Conservation (phyloP, 1,139 yeast species). For the Hyphopichia pseudoburtonii region DNA sequence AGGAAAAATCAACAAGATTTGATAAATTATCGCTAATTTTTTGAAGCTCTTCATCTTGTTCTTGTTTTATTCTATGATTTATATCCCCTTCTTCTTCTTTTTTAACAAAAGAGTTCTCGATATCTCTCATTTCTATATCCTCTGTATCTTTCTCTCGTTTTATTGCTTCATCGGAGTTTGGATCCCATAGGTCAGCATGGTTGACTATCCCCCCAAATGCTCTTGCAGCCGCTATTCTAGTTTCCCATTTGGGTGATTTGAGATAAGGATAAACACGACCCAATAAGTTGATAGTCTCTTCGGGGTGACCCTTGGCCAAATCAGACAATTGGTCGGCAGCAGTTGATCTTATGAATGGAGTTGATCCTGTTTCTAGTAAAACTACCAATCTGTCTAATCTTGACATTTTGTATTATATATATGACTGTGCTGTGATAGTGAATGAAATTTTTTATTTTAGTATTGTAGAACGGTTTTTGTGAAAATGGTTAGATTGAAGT, state of each 20-base stretch:
- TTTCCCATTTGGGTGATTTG: slow-evolving; percentile 88
- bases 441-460: too few relatives aligned
- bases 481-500: too few relatives aligned
- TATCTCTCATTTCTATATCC: slow-evolving; percentile 12
- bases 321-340: slow-evolving; percentile 98
- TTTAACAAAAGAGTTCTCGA: slow-evolving; percentile 14
- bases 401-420: slow-evolving; percentile 41
- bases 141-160: slow-evolving; percentile 20
- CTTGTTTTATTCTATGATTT: slow-evolving; percentile 32
- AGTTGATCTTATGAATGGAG: slow-evolving; percentile 88
- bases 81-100: slow-evolving; percentile 21
- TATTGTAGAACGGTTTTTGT: too few relatives aligned
- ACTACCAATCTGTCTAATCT: slow-evolving; percentile 72
- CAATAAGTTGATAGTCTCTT: slow-evolving; percentile 77
- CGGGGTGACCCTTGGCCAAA: slow-evolving; percentile 91
- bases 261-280: slow-evolving; percentile 91
- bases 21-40: slow-evolving; percentile 48
- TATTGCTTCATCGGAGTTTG: slow-evolving; percentile 48
- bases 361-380: slow-evolving; percentile 90
- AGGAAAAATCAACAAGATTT: slow-evolving; percentile 55
- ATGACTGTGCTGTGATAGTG: neutral
- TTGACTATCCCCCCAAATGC: slow-evolving; percentile 93
- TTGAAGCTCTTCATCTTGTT: slow-evolving; percentile 47
- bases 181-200: slow-evolving; percentile 83
- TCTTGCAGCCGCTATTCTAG: slow-evolving; percentile 90